Base-by-base conservation (phyloP, 83 land plant genomes). In the Diphasiastrum complanatum region DNA sequence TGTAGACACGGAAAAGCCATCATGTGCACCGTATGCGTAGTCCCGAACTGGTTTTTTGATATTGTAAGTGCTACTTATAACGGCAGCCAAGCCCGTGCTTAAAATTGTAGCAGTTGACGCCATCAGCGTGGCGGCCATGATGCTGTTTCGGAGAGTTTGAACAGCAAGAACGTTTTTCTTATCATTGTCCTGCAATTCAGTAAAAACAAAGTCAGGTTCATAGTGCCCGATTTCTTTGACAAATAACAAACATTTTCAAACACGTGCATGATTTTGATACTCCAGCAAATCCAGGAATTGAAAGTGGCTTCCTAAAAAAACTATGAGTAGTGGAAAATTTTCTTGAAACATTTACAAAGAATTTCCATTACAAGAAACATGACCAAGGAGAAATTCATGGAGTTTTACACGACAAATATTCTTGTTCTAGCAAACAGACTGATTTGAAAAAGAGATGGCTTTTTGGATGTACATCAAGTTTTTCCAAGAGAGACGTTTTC, bases 1-100 rank as follows among this genome's bases (percentile, higher is more conserved):
- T 6, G 86, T 68, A 5, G 81, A 49, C 51, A 86, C 50, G 73
- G 84, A 72, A 48, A 79, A 65, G 22, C 78, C 80, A 12, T 78
- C 92, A 37, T 75, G 78, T 0, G 79, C 85, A 1, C 97, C 93
- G 60, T 72, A 71, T 11, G 79, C 62, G 4, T 72, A 8, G 66
- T 81, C 77, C 24, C 68, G 59, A 32, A 85, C 40, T 2, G 63
- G 50, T 19, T 40, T 12, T 33, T 40, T 70, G 20, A 53, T 33
- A 35, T 30, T 51, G 43, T 70, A 74, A 29, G 54, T 54, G 75
- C 68, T 74, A 60, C 64, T 63, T 45, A 77, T 38, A 64, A 63
- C 45, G 1, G 73, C 76, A 0, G 64, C 80, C 6, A 69, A 28
- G 24, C 67, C 78, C 2, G 78, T 62, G 23, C 43, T 43, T 33